Evolutionary conservation across 257 asterid genomes (phyloP), one percentile per base, ranked within the genome.

Genomic region (Voacanga thouarsii): DNA sequence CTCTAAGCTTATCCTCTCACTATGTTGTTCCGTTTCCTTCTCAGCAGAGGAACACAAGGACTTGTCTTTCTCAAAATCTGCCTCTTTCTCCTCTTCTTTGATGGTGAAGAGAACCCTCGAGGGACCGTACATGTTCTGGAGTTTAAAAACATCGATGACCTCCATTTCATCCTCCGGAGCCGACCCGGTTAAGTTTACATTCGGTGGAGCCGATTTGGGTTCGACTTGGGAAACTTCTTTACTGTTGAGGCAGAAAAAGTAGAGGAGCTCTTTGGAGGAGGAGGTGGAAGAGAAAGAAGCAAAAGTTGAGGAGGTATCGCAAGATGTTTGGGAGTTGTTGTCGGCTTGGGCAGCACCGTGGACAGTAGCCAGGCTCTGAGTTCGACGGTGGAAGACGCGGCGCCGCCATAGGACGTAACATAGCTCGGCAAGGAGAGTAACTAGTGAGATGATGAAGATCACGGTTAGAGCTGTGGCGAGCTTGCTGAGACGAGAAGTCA

Each of bases 1-100:
- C 78, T 80, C 76, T 74, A 89, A 83, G 77, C 81, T 80, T 77
- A 78, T 81, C 43, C 66, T 74, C 67, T 33, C 2, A 33, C 37
- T 33, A 2, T 33, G 37, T 33, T 33, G 37, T 2, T 33, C 37
- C 37, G 37, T 33, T 33, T 33, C 37, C 37, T 33, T 33, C 37
- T 81, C 86, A 6, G 79, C 82, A 0, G 81, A 76, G 30, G 79
- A 79, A 47, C 81, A 72, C 14, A 30, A 49, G 6, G 82, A 63
- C 11, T 37, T 79, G 60, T 73, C 85, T 19, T 87, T 81, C n/a
- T 90, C 91, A 77, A 80, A 53, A 2, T 80, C 90, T 5, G 84
- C 91, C 33, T 88, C 93, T 63, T 55, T 85, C 67, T 89, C 97
- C 85, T 90, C 95, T 70, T 87, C 97, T 44, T 80, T 82, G 53